A percentile compares a stretch with the other conserved stretches of the same genome.
Conservation (phyloP, 148 eudicot species). For the Rhododendron williamsianum region DNA sequence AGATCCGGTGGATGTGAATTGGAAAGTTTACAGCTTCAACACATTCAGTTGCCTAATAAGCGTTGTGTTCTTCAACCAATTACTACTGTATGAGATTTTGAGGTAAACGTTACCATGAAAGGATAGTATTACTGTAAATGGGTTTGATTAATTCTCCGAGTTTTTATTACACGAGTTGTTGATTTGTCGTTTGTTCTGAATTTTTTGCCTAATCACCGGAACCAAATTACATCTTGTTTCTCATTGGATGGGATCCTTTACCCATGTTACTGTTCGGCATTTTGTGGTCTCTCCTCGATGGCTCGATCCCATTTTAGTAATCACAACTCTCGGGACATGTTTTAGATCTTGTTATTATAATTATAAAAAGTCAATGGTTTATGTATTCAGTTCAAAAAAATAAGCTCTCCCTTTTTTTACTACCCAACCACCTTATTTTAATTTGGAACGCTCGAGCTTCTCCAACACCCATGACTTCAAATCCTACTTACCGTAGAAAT, state of each 20-base stretch:
- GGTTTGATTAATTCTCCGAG: neutral
- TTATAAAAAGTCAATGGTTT: neutral
- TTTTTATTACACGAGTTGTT: neutral
- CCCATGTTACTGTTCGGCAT: neutral
- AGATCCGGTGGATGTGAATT: conserved; percentile 47
- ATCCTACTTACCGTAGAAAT: too few species aligned
- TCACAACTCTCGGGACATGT: too few species aligned
- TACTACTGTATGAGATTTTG: conserved; percentile 24
- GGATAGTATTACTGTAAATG: neutral
- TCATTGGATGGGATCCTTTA: neutral
- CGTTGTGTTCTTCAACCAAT: conserved; percentile 11
- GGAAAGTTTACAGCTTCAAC: conserved; percentile 43
- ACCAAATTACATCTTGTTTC: neutral
- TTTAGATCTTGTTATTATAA: too few species aligned
- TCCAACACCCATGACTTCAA: too few species aligned
- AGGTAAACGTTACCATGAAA: neutral
- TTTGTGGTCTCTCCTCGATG: neutral
- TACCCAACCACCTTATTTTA: too few species aligned
- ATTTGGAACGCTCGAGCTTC: too few species aligned
- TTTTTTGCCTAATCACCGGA: neutral
- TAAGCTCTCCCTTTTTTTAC: too few species aligned
- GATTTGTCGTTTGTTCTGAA: neutral
- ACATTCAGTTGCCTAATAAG: conserved; percentile 14
- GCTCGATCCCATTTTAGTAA: neutral
- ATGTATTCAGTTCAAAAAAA: neutral